Evolutionary conservation across 2,329 filamentous ascomycete species (phyloP), one percentile per base, ranked within the genome.

Genomic region (Penicillium digitatum): DNA sequence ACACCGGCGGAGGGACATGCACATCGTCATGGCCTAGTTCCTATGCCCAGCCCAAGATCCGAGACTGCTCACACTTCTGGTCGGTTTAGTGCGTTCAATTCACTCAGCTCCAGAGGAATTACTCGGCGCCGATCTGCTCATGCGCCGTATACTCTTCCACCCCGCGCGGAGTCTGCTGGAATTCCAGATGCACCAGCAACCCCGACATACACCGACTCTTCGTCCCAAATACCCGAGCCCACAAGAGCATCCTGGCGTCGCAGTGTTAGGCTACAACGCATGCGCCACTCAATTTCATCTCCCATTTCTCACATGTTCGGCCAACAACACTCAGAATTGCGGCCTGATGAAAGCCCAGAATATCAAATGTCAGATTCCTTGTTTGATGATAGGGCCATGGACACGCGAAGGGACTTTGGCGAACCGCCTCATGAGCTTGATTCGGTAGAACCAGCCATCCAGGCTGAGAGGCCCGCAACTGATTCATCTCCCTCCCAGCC

Each of bases 231-330:
- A 22, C 50, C 68, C 18, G 66, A 70, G 52, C 55, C 70, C 14
- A 62, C 57, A 18, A 68, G 72, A 58, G 65, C 65, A 43, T 69
- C 72, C 20, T 75, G 73, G 72, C 71, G 72, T 32, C 71, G 72
- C 32, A 74, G 69, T 58, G 68, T 69, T 48, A 68, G 76, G 45
- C 63, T 78, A 38, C 69, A 71, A 58, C 71, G 76, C 53, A 71
- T 78, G 46, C 73, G 76, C 20, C 68, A 76, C 59, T 78, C 76
- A 5, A 60, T 78, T 39, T 74, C 76, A 40, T 67, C 63, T 2
- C 75, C 75, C 3, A 74, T 78, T 50, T 73, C 74, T 42, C 73
- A 76, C 24, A 75, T 78, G 56, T 76, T 78, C 55, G 73, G 74
- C 38, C 72, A 74, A 34, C 64, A 72, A 5, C 58, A 67, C 29